Evolutionary conservation across 257 asterid species (phyloP).

Genomic region (Gynochthodes officinalis): DNA sequence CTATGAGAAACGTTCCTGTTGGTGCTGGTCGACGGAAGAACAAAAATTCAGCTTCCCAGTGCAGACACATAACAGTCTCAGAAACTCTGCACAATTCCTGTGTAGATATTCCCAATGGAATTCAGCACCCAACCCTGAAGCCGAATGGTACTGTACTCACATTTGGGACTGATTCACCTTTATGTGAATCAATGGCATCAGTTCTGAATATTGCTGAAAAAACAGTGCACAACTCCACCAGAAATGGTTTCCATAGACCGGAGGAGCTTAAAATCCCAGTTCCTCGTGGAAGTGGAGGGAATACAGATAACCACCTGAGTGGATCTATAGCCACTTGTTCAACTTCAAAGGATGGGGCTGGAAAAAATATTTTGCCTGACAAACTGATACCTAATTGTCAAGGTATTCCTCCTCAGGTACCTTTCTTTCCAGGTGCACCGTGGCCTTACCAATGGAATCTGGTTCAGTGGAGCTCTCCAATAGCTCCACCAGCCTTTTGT

Average conservation of each 20-base stretch:
- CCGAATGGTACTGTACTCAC: constrained; percentile 57
- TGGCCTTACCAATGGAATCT: constrained; percentile 75
- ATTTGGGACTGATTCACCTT: constrained; percentile 60
- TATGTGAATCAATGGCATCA: constrained; percentile 69
- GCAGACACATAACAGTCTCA: constrained; percentile 43
- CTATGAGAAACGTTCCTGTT: constrained; percentile 89
- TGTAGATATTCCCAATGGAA: constrained; percentile 45
- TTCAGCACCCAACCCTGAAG: constrained; percentile 36
- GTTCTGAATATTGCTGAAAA: constrained; percentile 51
- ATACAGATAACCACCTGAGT: constrained; percentile 38
- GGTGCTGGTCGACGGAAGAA: constrained; percentile 99
- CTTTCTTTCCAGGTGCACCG: constrained; percentile 60
- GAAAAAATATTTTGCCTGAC: constrained; percentile 34
- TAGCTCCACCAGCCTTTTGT: constrained; percentile 39
- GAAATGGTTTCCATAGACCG: constrained; percentile 44
- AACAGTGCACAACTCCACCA: constrained; percentile 22
- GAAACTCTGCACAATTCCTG: constrained; percentile 38
- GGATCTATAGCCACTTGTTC: constrained; percentile 37
- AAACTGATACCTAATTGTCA: constrained; percentile 32
- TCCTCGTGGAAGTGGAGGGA: constrained; percentile 37
- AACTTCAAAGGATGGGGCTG: constrained; percentile 47
- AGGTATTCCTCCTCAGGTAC: constrained; percentile 43
- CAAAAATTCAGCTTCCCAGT: constrained; percentile 59
- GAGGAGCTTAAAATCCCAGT: constrained; percentile 36
- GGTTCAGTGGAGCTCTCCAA: constrained; percentile 43